Percentiles rank a stretch among this genome's conserved stretches.
phyloP scores from a whole-genome alignment of 2,329 filamentous ascomycete genomes.

The Reticulascus tulasneorum region DNA sequence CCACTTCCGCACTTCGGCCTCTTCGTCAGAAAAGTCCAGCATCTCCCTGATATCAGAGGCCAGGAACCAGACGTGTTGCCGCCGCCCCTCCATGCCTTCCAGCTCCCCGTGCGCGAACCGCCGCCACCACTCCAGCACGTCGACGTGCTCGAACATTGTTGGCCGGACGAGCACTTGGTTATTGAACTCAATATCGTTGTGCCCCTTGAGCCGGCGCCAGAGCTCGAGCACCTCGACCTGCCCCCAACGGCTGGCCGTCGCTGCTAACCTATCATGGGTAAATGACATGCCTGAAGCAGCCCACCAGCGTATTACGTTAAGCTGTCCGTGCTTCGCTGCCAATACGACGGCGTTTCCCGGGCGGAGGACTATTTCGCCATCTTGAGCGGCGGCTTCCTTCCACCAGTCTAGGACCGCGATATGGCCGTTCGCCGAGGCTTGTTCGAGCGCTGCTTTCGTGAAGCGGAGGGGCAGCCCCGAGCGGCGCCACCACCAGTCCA shows the following conservation, averaged over 20 bases:
- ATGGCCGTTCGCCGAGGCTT: conserved; percentile 79
- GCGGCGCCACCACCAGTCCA: conserved; percentile 89
- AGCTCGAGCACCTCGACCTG: conserved; percentile 79
- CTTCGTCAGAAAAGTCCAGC: conserved; percentile 77
- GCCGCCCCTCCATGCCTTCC: conserved; percentile 48
- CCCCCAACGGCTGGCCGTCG: conserved; percentile 79
- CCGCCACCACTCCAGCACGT: conserved; percentile 92
- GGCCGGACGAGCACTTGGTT: conserved; percentile 80
- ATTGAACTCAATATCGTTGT: conserved; percentile 67
- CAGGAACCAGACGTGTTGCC: conserved; percentile 80
- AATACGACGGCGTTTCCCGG: conserved; percentile 81
- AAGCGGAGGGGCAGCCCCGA: conserved; percentile 75
- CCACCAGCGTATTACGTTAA: conserved; percentile 83
- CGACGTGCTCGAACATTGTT: conserved; percentile 79
- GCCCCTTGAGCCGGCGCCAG: conserved; percentile 70
- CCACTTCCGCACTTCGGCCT: conserved; percentile 76
- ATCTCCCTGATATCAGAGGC: conserved; percentile 95
- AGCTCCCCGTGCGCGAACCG: conserved; percentile 56
- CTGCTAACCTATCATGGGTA: conserved; percentile 76
- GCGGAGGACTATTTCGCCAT: conserved; percentile 61
- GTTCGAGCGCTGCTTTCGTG: conserved; percentile 82
- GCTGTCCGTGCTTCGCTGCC: conserved; percentile 77
- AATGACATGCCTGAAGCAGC: conserved; percentile 75
- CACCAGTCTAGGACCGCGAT: conserved; percentile 91
- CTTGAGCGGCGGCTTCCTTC: conserved; percentile 64